Percentiles rank a stretch among this genome's conserved stretches.
Conservation (phyloP, 345 rosid species). For the Ceriops tagal region DNA sequence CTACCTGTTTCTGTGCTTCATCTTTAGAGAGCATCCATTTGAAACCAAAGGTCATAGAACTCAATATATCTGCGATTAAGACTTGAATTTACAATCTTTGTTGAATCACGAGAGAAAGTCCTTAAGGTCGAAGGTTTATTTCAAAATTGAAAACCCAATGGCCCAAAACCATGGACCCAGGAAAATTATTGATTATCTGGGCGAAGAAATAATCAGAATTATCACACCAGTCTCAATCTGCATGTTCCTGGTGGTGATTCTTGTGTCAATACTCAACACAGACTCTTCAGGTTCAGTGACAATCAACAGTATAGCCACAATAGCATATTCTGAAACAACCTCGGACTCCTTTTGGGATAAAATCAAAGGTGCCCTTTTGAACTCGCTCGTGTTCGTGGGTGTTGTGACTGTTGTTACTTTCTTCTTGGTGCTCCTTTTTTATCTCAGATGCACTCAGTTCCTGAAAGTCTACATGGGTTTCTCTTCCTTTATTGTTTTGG, state of each 20-base stretch:
- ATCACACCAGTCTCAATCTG: constrained; percentile 83
- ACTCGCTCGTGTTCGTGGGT: constrained; percentile 74
- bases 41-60: background rate
- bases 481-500: constrained; percentile 78
- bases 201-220: constrained; percentile 85
- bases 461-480: constrained; percentile 75
- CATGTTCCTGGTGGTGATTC: constrained; percentile 76
- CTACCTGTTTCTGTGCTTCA: background rate
- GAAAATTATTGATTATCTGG: constrained; percentile 52
- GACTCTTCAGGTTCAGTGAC: constrained; percentile 46
- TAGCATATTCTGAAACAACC: constrained; percentile 67
- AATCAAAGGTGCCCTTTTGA: constrained; percentile 70
- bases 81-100: too few relatives aligned
- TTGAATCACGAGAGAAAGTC: too few relatives aligned
- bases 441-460: constrained; percentile 73
- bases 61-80: background rate
- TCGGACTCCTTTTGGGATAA: constrained; percentile 87
- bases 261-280: constrained; percentile 62
- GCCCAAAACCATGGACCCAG: constrained; percentile 58
- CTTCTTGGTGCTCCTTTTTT: constrained; percentile 77
- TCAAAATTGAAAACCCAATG: constrained; percentile 35
- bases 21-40: background rate
- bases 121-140: constrained; percentile 21
- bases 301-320: constrained; percentile 56
- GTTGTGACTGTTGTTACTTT: constrained; percentile 73